A percentile compares a stretch with the other conserved stretches of the same genome.
Conservation (phyloP, 306 rosid species). For the Quillaja saponaria region DNA sequence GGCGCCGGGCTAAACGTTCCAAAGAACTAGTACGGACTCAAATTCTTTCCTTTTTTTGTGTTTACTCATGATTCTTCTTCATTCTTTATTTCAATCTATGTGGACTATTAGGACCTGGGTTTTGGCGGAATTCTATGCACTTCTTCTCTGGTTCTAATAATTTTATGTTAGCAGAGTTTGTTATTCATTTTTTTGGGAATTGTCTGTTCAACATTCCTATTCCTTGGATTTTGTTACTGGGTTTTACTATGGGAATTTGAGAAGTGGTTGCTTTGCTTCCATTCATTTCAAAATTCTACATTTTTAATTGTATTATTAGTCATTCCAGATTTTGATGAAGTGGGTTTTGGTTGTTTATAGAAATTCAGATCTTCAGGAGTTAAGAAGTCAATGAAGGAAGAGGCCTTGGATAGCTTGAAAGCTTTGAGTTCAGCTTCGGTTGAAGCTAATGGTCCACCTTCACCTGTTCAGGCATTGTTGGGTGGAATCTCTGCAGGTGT, state of each 20-base stretch:
- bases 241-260: conserved; percentile 1
- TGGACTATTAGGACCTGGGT: conserved; percentile 10
- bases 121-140: conserved; percentile 2
- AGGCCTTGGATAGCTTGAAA: conserved; percentile 78
- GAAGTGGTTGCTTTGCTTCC: background rate
- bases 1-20: conserved; percentile 86
- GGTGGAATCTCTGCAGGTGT: conserved; percentile 86
- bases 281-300: conserved; percentile 11
- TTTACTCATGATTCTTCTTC: background rate
- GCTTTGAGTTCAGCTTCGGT: conserved; percentile 61
- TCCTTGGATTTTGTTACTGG: background rate
- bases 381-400: conserved; percentile 68
- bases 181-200: background rate
- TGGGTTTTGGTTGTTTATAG: conserved; percentile 49
- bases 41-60: background rate
- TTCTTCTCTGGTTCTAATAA: background rate
- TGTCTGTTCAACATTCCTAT: background rate
- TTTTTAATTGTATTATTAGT: background rate
- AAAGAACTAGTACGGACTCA: conserved; percentile 60
- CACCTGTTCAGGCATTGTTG: conserved; percentile 73
- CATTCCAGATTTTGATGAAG: conserved; percentile 29
- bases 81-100: background rate
- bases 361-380: conserved; percentile 85
- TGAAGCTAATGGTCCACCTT: conserved; percentile 59
- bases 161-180: no score